phyloP scores from a whole-genome alignment of 495 filamentous ascomycete genomes.

The Hypoxylon lienhwacheense region DNA sequence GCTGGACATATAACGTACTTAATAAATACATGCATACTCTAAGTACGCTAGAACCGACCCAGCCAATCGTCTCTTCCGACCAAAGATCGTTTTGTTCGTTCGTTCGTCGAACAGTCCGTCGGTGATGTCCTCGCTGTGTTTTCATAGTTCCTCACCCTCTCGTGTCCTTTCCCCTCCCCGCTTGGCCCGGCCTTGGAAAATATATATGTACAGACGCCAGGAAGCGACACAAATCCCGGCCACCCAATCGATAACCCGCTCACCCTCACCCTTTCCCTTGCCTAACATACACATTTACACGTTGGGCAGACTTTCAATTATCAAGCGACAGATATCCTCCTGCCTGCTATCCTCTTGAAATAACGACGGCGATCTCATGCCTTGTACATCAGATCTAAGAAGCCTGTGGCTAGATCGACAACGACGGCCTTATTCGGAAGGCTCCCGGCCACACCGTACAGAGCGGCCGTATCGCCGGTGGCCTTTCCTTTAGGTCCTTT shows the following conservation, averaged over 20 bases:
- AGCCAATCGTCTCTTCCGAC: no score
- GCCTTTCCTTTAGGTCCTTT: conserved; percentile 66
- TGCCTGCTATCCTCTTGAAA: background rate
- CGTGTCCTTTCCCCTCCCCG: no score
- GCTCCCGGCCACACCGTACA: conserved; percentile 95
- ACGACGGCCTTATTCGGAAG: conserved; percentile 95
- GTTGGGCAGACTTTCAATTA: no score
- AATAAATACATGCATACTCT: no score
- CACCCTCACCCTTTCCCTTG: background rate
- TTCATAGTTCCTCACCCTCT: no score
- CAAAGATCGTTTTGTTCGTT: no score
- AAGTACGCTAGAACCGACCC: no score
- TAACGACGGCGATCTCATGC: conserved; percentile 44
- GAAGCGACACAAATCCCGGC: background rate
- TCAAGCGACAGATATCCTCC: no score
- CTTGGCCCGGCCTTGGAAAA: no score
- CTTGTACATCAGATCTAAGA: conserved; percentile 96
- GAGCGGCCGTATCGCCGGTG: conserved; percentile 74
- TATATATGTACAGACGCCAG: background rate
- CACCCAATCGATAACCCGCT: background rate
- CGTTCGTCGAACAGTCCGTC: no score
- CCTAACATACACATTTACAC: conserved; percentile 15
- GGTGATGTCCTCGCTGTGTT: no score
- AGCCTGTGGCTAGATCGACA: conserved; percentile 83
- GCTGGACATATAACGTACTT: no score